Evolutionary conservation across 1,284 basidiomycete genomes (phyloP), one percentile per base, ranked within the genome.

Genomic region (Trichosporon sp.): DNA sequence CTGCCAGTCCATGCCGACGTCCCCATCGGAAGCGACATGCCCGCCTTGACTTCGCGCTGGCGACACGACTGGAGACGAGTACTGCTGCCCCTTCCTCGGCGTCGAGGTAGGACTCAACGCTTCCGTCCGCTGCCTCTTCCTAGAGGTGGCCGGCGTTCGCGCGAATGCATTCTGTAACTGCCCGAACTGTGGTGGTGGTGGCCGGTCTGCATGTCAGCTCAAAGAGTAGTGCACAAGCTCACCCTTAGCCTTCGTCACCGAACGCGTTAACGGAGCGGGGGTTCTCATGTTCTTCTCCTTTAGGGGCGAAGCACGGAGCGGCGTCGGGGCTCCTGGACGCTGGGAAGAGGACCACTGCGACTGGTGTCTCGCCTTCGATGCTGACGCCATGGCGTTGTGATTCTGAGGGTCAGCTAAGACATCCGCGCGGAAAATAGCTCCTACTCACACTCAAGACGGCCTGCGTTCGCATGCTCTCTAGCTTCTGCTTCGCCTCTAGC

Each of bases 401-500:
- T 71, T 69, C 74, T 75, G 70, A 21, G 54, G 4, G 51, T 75
- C 66, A 74, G 68, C 16, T 16, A 26, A 26, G 26, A 26, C 26
- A 26, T 26, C 26, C 26, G 26, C 26, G 26, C 26, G 26, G 26
- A 26, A 26, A 26, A n/a, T 11, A 2, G 12, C 12, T 4, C 5
- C 26, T 2, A 71, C 81, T 65, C 54, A 83, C 81, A 21, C 77
- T 76, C 54, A 83, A 82, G 12, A 82, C 78, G 1, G 80, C 80
- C 70, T 83, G 80, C 65, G 77, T 79, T 65, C 78, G 78, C 32
- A 81, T 73, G 69, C 76, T 81, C 64, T 83, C 80, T 10, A 83
- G 48, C 48, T 91, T 70, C 32, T 77, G 71, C 48, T 71, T 74
- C 2, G 71, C 70, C 37, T 81, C 79, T n/a, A 68, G 71, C 51